Evolutionary conservation across 306 rosid species (phyloP), one percentile per base, ranked within the genome.

Genomic region (Cucumis hystrix): DNA sequence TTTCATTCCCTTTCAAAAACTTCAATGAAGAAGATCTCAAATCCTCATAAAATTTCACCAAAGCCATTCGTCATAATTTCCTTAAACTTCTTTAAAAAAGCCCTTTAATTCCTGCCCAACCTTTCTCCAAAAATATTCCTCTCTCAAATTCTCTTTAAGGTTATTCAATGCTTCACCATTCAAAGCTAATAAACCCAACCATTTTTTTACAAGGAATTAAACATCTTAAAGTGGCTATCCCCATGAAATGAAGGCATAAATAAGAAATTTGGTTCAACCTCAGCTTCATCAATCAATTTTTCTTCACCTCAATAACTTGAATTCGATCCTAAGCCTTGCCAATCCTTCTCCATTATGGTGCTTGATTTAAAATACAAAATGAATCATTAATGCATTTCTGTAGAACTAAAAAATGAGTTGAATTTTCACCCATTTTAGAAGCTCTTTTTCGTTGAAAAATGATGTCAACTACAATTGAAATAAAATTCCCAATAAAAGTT

Each of bases 191-290:
- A 88, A 72, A 72, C 90, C 90, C 88, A 66, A 59, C 82, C 81
- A 83, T 56, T 62, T 63, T 85, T 60, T 88, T 28, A 61, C 76
- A 87, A 64, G 5, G 97, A 92, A 55, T 75, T 77, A 51, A 80
- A 60, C 43, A 90, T 71, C 82, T 86, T 90, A 33, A 61, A 60
- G 15, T 85, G 87, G 68, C 83, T 85, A 65, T 51, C 81, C 55
- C 82, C 35, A 8, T 81, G 80, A 82, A 92, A 85, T 18, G 96
- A 89, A 3, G 11, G 52, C 80, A 82, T 13, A 54, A 85, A 92
- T 92, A 96, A 90, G 65, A 90, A 90, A 45, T 85, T 86, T 47
- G 96, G 97, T 59, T 92, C 96, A 2, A 16, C 69, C 60, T 86
- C 89, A 12, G 97, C 93, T 82, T 90, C 96, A 6, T 25, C 61